Conservation (phyloP, 306 rosid genomes). For the Astragalus membranaceus region DNA sequence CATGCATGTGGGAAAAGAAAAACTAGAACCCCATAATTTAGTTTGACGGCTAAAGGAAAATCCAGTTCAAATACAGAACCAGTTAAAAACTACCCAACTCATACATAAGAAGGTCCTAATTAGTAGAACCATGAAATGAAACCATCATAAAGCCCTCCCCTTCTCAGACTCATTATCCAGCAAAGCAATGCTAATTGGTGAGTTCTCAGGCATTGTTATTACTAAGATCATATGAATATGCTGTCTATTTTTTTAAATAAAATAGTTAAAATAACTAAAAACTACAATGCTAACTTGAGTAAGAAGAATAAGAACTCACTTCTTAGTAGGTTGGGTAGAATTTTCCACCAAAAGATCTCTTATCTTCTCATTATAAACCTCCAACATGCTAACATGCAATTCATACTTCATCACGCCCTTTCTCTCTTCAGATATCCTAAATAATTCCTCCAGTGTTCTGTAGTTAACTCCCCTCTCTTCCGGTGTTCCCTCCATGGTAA, state of each 20-base stretch:
- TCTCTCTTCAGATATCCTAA: constrained; percentile 64
- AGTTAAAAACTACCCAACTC: neutral
- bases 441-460: constrained; percentile 82
- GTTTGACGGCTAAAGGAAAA: neutral
- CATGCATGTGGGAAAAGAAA: neutral
- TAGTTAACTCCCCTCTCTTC: constrained; percentile 92
- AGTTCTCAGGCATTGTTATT: neutral
- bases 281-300: neutral
- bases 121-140: neutral
- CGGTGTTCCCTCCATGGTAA: constrained; percentile 92
- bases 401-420: constrained; percentile 64
- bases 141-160: neutral
- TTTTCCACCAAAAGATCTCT: constrained; percentile 81
- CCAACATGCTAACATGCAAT: constrained; percentile 86
- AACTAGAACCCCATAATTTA: neutral
- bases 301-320: constrained; percentile 46
- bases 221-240: neutral
- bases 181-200: neutral
- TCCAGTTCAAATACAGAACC: neutral
- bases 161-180: neutral
- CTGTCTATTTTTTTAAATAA: neutral
- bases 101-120: neutral
- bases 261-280: neutral
- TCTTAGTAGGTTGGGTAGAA: constrained; percentile 64
- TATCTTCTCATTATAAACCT: constrained; percentile 93